phyloP scores from a whole-genome alignment of 2,329 filamentous ascomycete species.

The Fusarium sp. region DNA sequence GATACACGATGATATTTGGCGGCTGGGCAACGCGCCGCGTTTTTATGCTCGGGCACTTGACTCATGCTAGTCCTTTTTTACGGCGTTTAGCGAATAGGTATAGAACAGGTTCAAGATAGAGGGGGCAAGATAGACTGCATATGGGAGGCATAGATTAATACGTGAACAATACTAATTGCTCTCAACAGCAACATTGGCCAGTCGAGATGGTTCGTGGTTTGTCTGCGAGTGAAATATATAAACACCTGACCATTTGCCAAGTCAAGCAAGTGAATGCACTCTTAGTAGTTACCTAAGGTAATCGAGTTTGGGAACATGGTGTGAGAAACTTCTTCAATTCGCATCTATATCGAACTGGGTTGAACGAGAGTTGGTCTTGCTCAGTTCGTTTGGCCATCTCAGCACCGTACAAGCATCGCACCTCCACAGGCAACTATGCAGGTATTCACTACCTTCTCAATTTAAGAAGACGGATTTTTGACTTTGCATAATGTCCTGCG shows the following conservation, averaged over 20 bases:
- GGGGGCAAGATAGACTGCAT: background rate
- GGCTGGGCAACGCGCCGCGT: background rate
- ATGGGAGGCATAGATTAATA: slow-evolving; percentile 7
- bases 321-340: background rate
- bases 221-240: background rate
- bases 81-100: slow-evolving; percentile 8
- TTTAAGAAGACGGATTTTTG: background rate
- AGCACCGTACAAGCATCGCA: background rate
- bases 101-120: slow-evolving; percentile 5
- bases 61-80: slow-evolving; percentile 20
- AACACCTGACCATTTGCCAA: background rate
- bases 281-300: background rate
- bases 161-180: background rate
- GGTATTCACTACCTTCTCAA: background rate
- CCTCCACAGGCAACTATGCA: background rate
- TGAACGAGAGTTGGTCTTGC: background rate
- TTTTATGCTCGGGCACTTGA: slow-evolving; percentile 8
- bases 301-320: background rate
- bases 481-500: background rate
- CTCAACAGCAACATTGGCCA: background rate
- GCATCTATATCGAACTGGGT: background rate
- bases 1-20: slow-evolving; percentile 15
- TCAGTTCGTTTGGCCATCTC: background rate
- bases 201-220: background rate
- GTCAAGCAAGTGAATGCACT: background rate